Evolutionary conservation across 805 yeast species (phyloP), one percentile per base, ranked within the genome.

Genomic region (Kregervanrija fluxuum): DNA sequence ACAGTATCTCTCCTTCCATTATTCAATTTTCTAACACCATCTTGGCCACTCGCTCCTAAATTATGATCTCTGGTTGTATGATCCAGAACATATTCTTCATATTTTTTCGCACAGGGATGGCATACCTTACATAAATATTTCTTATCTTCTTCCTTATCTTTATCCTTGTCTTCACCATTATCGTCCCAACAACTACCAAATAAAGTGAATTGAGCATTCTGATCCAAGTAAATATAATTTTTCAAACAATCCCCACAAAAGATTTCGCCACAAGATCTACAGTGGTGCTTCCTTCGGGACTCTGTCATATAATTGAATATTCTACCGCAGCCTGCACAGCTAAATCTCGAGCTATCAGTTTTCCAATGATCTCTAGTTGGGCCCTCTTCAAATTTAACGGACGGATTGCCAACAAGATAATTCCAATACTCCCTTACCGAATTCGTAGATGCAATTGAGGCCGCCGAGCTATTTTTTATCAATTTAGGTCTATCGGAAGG

Each of bases 351-450:
- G 38, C 74, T 74, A 62, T 91, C 95, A 22, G 86, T 79, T 42
- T 81, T 69, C 93, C 93, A 85, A 56, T 84, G 91, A 8, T 65
- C 67, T 40, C 78, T 67, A 0, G 84, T 74, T 3, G 85, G 85
- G 6, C 60, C 64, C n/a, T 30, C 15, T 34, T 49, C 54, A 3
- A 40, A 42, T 11, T 39, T 36, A 17, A 6, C 37, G 12, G 41
- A 14, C 11, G 11, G 13, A 22, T 33, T 39, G 8, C 56, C 53
- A 3, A 56, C 47, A 1, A 60, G 33, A 36, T 44, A 48, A 37
- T 51, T 51, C 60, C 62, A 57, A 42, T 61, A 61, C 30, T 58
- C 59, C 8, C 54, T 40, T 37, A 61, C 38, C 15, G 65, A 57
- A 39, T 46, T 45, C 38, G 49, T 46, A 6, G 62, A 55, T 33